Base-by-base conservation (phyloP, 1,139 yeast species). In the Eremothecium gossypii region DNA sequence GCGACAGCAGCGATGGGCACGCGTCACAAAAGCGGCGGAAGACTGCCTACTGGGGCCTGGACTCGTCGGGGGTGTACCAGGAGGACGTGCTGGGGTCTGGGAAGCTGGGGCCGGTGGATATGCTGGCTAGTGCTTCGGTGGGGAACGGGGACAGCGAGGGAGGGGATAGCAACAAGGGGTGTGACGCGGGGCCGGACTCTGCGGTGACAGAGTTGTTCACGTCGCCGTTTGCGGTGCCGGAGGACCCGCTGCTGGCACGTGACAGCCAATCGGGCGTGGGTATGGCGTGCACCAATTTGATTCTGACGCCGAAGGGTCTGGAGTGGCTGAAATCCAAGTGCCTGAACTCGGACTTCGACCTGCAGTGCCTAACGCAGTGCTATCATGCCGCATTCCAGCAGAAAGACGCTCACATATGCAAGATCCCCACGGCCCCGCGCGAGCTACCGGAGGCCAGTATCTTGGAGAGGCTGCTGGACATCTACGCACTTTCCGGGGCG, bases 241-340 rank as follows among this genome's bases (percentile, higher is more conserved):
- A 29, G 13, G 31, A 29, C 13, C 31, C 13, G 3, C 31, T 12
- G 13, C 13, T 29, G 11, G 31, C 13, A 12, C 31, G 13, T 29
- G 13, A 29, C 6, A 12, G 5, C 3, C 6, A 12, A 3, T 11
- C 31, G 13, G 35, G 35, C 17, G 13, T 34, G 27, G 44, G 44
- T 8, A 38, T 41, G 6, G 20, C 35, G n/a, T 39, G 36, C 20
- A 39, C 45, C 8, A 39, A 42, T 20, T 12, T 40, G 13, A 14
- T 42, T 10, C 14, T 42, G 6, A 31, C 42, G 8, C 45, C 42
- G 9, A 26, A 29, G 30, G 45, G 45, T 2, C 27, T 42, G 30
- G 38, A 39, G 20, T 39, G 42, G 42, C 23, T 42, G 8, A n/a
- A 27, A 10, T 30, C 38, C 20, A 39, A 39, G 23, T 34, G 42